A percentile compares a stretch with the other conserved stretches of the same genome.
phyloP scores from a whole-genome alignment of 2,329 filamentous ascomycete genomes.

The Chrysoporthe deuterocubensis region DNA sequence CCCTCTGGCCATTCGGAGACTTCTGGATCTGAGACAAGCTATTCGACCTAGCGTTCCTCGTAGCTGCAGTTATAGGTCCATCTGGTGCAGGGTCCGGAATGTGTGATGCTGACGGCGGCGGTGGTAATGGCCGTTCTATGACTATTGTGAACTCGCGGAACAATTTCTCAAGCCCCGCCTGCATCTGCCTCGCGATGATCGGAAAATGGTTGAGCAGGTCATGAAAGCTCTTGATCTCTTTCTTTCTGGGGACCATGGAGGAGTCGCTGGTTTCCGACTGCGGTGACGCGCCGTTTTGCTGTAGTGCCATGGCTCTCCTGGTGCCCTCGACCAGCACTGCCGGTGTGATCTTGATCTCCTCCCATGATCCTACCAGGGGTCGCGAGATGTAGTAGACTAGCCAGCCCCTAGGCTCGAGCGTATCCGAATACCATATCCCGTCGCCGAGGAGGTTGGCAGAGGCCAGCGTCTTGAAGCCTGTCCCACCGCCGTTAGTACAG shows the following conservation, averaged over 20 bases:
- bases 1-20: slow-evolving; percentile 9
- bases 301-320: slow-evolving; percentile 35
- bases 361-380: slow-evolving; percentile 82
- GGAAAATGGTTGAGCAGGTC: slow-evolving; percentile 91
- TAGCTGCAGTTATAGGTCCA: slow-evolving; percentile 58
- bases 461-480: slow-evolving; percentile 88
- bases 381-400: slow-evolving; percentile 94
- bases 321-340: slow-evolving; percentile 59
- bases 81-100: slow-evolving; percentile 64
- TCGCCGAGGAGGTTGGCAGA: slow-evolving; percentile 88
- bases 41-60: slow-evolving; percentile 59
- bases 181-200: slow-evolving; percentile 96
- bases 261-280: slow-evolving; percentile 45
- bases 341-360: slow-evolving; percentile 72
- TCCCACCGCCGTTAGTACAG: slow-evolving; percentile 22
- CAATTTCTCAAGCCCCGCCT: slow-evolving; percentile 83
- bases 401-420: slow-evolving; percentile 90
- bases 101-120: slow-evolving; percentile 65
- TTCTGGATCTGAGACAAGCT: slow-evolving; percentile 41
- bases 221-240: slow-evolving; percentile 87
- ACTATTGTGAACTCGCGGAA: slow-evolving; percentile 88
- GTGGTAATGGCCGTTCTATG: slow-evolving; percentile 82
- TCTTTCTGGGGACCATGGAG: slow-evolving; percentile 68
- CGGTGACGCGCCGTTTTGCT: slow-evolving; percentile 33
- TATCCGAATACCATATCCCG: slow-evolving; percentile 84